Percentiles rank a stretch among this genome's conserved stretches.
Conservation (phyloP, 768 basidiomycete species). For the Tephrocybe sp. region DNA sequence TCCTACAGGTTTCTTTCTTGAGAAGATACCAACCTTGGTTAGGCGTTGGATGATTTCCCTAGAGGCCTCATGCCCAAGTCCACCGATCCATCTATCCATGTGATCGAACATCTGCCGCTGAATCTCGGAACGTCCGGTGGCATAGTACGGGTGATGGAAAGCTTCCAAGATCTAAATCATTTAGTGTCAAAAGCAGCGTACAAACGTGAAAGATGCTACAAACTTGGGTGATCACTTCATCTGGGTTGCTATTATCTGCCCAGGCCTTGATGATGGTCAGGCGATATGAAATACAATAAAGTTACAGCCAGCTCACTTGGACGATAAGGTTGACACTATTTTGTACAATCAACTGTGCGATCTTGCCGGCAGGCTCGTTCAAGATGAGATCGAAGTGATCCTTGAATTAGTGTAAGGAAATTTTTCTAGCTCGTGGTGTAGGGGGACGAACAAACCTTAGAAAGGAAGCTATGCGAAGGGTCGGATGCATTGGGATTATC, state of each 20-base stretch:
- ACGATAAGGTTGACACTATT: slow-evolving; percentile 61
- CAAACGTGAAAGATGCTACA: slow-evolving; percentile 1
- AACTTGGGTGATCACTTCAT: slow-evolving; percentile 44
- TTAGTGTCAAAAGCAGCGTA: neutral
- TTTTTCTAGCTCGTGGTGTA: neutral
- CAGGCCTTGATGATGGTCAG: slow-evolving; percentile 36
- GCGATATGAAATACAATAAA: neutral
- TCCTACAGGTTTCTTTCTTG: neutral
- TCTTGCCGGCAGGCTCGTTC: slow-evolving; percentile 74
- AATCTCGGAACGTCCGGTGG: slow-evolving; percentile 47
- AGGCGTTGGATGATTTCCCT: slow-evolving; percentile 44
- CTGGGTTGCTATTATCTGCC: slow-evolving; percentile 42
- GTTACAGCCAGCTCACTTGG: slow-evolving; percentile 25
- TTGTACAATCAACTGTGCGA: slow-evolving; percentile 65
- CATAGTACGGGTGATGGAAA: slow-evolving; percentile 72
- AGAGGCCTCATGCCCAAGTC: slow-evolving; percentile 41
- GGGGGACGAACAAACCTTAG: slow-evolving; percentile 44
- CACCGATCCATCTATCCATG: slow-evolving; percentile 52
- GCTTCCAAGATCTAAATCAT: slow-evolving; percentile 49
- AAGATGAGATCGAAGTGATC: slow-evolving; percentile 72
- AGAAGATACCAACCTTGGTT: slow-evolving; percentile 42
- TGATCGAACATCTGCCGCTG: slow-evolving; percentile 60
- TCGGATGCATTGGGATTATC: slow-evolving; percentile 59
- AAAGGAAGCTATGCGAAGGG: slow-evolving; percentile 70
- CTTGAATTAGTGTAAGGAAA: slow-evolving; percentile 31